phyloP scores from a whole-genome alignment of 805 yeast species.

The Candida orba region DNA sequence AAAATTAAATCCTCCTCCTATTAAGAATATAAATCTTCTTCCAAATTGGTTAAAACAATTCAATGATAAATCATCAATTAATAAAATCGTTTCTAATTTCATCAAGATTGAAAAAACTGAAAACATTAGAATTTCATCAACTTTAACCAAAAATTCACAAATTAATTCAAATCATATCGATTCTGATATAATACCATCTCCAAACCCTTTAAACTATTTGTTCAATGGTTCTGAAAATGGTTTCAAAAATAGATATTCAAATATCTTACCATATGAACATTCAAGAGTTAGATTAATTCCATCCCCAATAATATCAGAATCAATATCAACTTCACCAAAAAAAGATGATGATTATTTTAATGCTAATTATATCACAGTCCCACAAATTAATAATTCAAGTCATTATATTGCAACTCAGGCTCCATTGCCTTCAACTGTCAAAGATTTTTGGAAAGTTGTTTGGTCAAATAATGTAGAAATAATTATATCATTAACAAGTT shows the following conservation, averaged over 20 bases:
- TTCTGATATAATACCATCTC: neutral
- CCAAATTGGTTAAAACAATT: constrained; percentile 28
- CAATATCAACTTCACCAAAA: constrained; percentile 5
- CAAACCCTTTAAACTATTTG: constrained; percentile 9
- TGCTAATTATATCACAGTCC: constrained; percentile 62
- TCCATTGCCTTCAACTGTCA: constrained; percentile 68
- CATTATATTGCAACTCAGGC: constrained; percentile 86
- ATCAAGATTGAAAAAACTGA: constrained; percentile 30
- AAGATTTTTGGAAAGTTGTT: constrained; percentile 87
- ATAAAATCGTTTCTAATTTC: constrained; percentile 22
- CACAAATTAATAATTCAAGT: constrained; percentile 31
- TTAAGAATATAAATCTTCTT: constrained; percentile 13
- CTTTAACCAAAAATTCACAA: constrained; percentile 8
- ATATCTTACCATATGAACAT: constrained; percentile 66
- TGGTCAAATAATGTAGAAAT: constrained; percentile 57
- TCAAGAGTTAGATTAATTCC: constrained; percentile 32
- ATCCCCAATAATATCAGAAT: constrained; percentile 23
- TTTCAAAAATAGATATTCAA: constrained; percentile 70
- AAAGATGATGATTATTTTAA: constrained; percentile 17
- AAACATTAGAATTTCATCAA: constrained; percentile 21
- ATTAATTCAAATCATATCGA: no score
- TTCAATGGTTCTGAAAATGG: constrained; percentile 56
- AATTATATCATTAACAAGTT: constrained; percentile 69
- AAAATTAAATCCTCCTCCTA: constrained; percentile 9
- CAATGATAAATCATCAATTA: constrained; percentile 14